Base-by-base conservation (phyloP, 2,329 filamentous ascomycete genomes). In the Colletotrichum chlorophyti region DNA sequence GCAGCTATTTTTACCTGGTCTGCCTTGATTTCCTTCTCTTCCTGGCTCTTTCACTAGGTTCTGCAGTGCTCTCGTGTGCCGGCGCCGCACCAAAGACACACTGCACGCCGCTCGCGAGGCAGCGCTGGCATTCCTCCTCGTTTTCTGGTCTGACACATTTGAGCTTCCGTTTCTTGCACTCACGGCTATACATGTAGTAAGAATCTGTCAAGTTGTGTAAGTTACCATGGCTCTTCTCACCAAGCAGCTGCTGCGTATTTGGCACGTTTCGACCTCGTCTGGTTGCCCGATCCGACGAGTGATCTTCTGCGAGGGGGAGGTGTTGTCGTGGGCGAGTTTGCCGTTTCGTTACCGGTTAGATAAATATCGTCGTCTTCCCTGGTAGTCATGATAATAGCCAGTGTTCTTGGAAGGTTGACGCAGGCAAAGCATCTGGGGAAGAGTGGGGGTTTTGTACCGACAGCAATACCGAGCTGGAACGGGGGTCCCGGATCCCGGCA, bases 121-220 rank as follows among this genome's bases (percentile, higher is more conserved):
- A 75, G 50, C 72, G 59, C 50, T 72, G 66, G 42, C 72, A 75
- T 35, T 53, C 63, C 5, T 58, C 62, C 21, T 69, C 64, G 3
- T 53, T 53, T 11, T 64, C 63, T 0, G 52, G 49, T 2, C 69
- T 68, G 27, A 73, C 64, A 58, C 75, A 77, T 58, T 77, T 77
- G 51, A 77, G 71, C 52, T 77, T 77, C 27, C 72, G 63, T 23
- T 72, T 73, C 53, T 76, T 76, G 60, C 75, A 77, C 21, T 76
- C 53, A 6, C 12, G 19, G 19, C 53, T 57, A 11, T 14, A 9
- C 3, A n/a, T 15, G 17, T 4, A 4, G 12, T 47, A 14, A 50
- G 31, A 1, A 11, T 12, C 7, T 5, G 9, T 12, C 24, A 29
- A 2, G 3, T 15, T 11, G 19, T 3, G 2, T 17, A 17, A 15